Conservation (phyloP, 768 basidiomycete genomes). For the Termitomyces titanicus region DNA sequence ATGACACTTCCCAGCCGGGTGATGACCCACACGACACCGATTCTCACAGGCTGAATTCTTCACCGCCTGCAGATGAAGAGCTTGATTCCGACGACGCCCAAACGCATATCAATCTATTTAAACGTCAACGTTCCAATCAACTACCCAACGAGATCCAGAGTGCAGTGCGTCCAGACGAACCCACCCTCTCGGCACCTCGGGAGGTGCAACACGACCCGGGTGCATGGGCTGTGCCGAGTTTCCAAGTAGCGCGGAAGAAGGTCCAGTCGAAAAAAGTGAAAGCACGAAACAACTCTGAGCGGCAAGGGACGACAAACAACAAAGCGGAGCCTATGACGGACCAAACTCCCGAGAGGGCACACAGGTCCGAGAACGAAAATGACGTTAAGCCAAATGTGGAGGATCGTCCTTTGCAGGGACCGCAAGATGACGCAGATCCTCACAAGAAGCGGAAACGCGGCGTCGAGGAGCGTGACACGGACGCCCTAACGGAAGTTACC, state of each 20-base stretch:
- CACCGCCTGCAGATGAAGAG: background rate
- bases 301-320: background rate
- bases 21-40: background rate
- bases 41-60: background rate
- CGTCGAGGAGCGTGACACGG: background rate
- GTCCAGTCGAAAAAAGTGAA: too few species aligned
- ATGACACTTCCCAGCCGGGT: background rate
- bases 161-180: background rate
- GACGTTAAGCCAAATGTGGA: background rate
- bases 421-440: too few species aligned
- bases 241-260: constrained; percentile 8
- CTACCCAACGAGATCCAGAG: too few species aligned
- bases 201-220: constrained; percentile 14
- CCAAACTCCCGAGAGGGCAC: too few species aligned
- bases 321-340: too few species aligned
- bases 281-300: background rate
- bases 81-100: constrained; percentile 15
- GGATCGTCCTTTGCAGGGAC: too few species aligned
- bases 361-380: background rate
- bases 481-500: background rate
- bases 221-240: constrained; percentile 19
- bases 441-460: too few species aligned
- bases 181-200: background rate
- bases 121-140: background rate
- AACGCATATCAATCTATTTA: constrained; percentile 4